phyloP scores from a whole-genome alignment of 257 asterid species.

The Prunella vulgaris region DNA sequence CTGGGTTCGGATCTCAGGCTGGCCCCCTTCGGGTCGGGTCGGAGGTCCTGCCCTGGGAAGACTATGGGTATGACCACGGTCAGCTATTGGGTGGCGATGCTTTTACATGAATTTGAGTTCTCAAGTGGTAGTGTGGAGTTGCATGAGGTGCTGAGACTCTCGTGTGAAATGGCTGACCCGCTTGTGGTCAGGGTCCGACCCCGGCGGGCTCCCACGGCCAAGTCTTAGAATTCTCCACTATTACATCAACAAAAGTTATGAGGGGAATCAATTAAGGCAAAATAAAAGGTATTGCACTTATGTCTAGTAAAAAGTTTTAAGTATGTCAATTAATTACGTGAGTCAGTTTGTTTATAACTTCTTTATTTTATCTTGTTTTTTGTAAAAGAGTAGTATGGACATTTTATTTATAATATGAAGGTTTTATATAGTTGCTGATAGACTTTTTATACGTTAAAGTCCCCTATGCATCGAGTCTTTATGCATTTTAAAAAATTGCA shows the following conservation, averaged over 20 bases:
- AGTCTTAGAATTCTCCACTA: neutral
- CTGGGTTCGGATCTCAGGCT: constrained; percentile 61
- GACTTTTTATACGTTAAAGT: too few species aligned
- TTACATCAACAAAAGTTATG: neutral
- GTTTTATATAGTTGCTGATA: too few species aligned
- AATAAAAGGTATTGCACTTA: neutral
- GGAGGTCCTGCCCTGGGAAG: constrained; percentile 81
- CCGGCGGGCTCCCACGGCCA: constrained; percentile 28
- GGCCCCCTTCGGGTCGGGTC: constrained; percentile 86
- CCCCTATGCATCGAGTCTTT: too few species aligned
- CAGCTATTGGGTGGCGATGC: constrained; percentile 59
- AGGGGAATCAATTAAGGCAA: neutral
- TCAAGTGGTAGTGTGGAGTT: constrained; percentile 25
- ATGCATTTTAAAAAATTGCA: too few species aligned
- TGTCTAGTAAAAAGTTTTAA: neutral
- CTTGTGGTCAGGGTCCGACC: constrained; percentile 41
- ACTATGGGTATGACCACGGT: constrained; percentile 57
- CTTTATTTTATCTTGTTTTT: too few species aligned
- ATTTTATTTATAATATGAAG: too few species aligned
- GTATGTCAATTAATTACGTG: neutral
- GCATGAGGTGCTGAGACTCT: constrained; percentile 47
- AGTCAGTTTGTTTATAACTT: neutral
- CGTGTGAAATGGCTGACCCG: constrained; percentile 75
- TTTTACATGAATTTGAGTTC: constrained; percentile 53
- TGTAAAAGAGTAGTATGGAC: too few species aligned